Evolutionary conservation across 179 eudicot genomes (phyloP), one percentile per base, ranked within the genome.

Genomic region (Silene noctiflora): DNA sequence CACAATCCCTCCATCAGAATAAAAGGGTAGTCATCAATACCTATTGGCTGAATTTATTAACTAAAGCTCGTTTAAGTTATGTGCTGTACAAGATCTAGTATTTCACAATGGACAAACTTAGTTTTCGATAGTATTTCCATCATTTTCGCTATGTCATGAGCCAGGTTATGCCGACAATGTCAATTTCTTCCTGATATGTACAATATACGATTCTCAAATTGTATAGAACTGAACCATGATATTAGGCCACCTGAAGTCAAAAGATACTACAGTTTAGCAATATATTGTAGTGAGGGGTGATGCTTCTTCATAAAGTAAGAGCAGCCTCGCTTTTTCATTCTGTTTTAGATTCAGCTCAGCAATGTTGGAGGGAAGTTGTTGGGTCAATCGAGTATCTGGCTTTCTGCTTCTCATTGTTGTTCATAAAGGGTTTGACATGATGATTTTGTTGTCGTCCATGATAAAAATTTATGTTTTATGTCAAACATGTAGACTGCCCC

Each of bases 221-320:
- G 62, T 19, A 58, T 4, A 58, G 21, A 58, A 58, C 22, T 58
- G 22, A 19, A 16, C 24, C 9, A 55, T 3, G 58, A 35, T 3
- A 11, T 29, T 1, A 29, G 33, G 33, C 33, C 39, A 33, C 39
- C 39, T 33, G 39, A 33, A 5, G 6, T 33, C 39, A 33, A 33
- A 4, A 73, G 27, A n/a, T 7, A 29, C 56, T 75, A 39, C 61
- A 75, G 0, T 51, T 29, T 76, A 33, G 55, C 63, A 27, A 9
- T 65, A 65, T 33, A 65, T 19, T 75, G 72, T 29, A 16, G n/a
- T 67, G 71, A 64, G 21, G 17, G 72, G 29, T 51, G 33, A 33
- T 55, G 72, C 33, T 74, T 22, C 14, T 10, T 6, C 27, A 11
- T 24, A 48, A 17, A 48, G 20, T 8, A 3, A 44, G 69, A 24